Evolutionary conservation across 2,329 filamentous ascomycete species (phyloP).

Genomic region (Hypoxylon sp.): DNA sequence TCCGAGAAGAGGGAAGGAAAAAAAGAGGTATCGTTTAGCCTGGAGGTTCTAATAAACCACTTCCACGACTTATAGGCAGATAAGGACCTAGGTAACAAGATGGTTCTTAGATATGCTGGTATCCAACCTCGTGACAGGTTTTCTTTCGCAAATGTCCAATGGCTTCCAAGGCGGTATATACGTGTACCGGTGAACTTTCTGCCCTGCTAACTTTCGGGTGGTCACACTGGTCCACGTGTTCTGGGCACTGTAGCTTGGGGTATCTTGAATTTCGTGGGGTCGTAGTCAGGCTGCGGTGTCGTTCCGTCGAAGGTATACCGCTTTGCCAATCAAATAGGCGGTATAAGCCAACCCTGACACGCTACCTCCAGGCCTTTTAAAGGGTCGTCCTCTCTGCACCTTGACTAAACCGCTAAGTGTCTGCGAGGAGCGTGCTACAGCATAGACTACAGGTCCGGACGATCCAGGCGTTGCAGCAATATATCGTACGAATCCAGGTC

Average conservation of each 20-base stretch:
- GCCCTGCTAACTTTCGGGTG: conserved; percentile 36
- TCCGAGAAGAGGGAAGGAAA: conserved; percentile 24
- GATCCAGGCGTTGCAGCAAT: conserved; percentile 39
- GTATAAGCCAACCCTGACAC: conserved; percentile 46
- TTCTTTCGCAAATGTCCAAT: conserved; percentile 30
- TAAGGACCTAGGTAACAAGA: conserved; percentile 31
- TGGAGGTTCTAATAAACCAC: conserved; percentile 36
- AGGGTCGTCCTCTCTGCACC: conserved; percentile 47
- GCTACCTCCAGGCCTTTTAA: conserved; percentile 45
- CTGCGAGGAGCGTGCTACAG: conserved; percentile 34
- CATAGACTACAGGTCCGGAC: conserved; percentile 43
- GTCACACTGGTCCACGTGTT: conserved; percentile 52
- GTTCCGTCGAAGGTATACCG: conserved; percentile 41
- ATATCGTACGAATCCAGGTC: conserved; percentile 41
- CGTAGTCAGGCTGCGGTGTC: conserved; percentile 46
- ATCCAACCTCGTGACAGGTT: conserved; percentile 45
- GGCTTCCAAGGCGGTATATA: conserved; percentile 45
- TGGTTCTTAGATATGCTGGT: conserved; percentile 34
- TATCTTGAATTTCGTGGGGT: conserved; percentile 48
- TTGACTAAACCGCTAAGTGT: conserved; percentile 34
- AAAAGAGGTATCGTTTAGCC: conserved; percentile 15
- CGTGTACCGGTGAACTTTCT: conserved; percentile 49
- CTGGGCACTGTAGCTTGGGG: conserved; percentile 45
- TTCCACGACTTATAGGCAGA: conserved; percentile 46
- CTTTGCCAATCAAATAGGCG: conserved; percentile 47